phyloP scores from a whole-genome alignment of 2,329 filamentous ascomycete species.

The Cryphonectria parasitica region DNA sequence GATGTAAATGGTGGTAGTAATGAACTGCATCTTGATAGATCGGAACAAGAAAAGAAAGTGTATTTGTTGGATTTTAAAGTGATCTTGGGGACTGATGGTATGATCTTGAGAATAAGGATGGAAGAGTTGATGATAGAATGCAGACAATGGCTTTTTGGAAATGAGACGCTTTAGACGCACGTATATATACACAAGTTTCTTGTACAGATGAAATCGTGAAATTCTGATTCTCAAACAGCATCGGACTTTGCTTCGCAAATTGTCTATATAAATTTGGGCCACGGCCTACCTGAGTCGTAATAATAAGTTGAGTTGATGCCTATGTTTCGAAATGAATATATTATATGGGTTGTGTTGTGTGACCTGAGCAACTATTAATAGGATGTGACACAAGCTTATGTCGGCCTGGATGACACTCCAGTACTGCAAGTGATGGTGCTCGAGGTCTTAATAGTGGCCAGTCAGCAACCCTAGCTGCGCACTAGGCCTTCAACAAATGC shows the following conservation, averaged over 20 bases:
- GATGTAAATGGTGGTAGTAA: not conserved
- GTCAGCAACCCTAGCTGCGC: not conserved
- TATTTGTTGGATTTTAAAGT: not conserved
- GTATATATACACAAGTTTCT: not conserved
- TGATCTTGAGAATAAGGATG: not conserved
- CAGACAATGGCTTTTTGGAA: not conserved
- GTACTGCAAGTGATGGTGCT: not conserved
- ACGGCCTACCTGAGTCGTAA: too few species aligned
- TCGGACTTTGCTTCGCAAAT: too few species aligned
- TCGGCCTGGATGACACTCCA: not conserved
- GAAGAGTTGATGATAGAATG: not conserved
- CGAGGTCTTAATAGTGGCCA: not conserved
- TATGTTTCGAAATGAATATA: not conserved
- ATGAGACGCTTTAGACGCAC: not conserved
- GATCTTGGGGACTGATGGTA: not conserved
- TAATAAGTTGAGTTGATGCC: not conserved
- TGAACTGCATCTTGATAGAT: conserved; percentile 8
- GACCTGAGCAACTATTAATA: not conserved
- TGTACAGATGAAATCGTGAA: not conserved
- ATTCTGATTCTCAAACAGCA: not conserved
- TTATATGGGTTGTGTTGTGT: not conserved
- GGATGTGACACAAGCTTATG: not conserved
- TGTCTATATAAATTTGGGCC: too few species aligned
- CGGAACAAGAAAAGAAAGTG: not conserved
- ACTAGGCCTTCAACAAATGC: not conserved